phyloP scores from a whole-genome alignment of 2,329 filamentous ascomycete genomes.

The Colletotrichum lini region DNA sequence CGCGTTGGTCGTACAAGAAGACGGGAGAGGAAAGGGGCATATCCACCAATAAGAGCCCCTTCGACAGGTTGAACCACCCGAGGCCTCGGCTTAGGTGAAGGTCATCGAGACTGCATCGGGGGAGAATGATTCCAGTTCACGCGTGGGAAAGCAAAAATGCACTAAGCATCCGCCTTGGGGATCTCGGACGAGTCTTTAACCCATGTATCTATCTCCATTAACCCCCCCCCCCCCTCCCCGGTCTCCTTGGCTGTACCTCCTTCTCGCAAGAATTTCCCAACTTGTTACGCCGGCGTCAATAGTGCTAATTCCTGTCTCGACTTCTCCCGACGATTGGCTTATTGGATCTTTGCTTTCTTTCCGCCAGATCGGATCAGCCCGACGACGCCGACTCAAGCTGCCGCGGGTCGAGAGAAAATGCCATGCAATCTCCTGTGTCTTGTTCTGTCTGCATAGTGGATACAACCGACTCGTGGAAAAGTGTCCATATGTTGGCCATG shows the following conservation, averaged over 20 bases:
- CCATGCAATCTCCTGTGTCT: constrained; percentile 9
- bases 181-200: background rate
- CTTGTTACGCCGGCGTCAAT: constrained; percentile 20
- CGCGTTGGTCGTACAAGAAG: background rate
- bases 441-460: background rate
- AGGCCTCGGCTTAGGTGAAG: no score
- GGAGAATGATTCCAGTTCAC: no score
- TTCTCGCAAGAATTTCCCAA: constrained; percentile 30
- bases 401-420: no score
- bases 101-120: no score
- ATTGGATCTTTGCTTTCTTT: background rate
- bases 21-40: background rate
- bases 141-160: constrained; percentile 22
- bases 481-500: background rate
- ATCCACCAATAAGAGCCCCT: constrained; percentile 31
- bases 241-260: no score
- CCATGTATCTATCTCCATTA: no score
- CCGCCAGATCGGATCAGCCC: no score
- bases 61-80: background rate
- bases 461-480: background rate
- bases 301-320: background rate
- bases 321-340: background rate
- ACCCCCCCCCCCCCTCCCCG: background rate
- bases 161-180: constrained; percentile 11
- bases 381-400: no score